Percentiles rank a stretch among this genome's conserved stretches.
Evolutionary conservation across 2,329 filamentous ascomycete genomes (phyloP).

Genomic region (Shiraia sp.): DNA sequence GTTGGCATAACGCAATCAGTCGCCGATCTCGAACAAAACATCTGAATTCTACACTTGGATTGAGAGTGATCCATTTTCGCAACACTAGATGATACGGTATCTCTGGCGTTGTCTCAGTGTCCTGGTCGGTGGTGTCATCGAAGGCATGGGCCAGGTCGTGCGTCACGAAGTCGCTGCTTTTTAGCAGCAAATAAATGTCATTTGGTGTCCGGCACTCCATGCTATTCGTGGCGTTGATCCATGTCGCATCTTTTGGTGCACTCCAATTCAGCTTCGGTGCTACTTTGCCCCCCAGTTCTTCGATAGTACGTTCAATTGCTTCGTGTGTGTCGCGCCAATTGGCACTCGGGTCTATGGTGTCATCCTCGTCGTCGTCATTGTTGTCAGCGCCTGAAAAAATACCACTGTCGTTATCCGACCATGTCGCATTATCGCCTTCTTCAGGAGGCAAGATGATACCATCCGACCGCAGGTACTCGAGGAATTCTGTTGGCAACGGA

Average conservation of each 20-base stretch:
- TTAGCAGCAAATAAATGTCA: constrained; percentile 91
- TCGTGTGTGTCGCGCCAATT: constrained; percentile 73
- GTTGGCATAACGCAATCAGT: constrained; percentile 82
- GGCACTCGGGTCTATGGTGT: constrained; percentile 62
- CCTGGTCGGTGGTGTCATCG: constrained; percentile 63
- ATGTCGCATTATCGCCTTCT: constrained; percentile 51
- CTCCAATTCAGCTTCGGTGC: constrained; percentile 98
- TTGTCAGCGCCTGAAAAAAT: constrained; percentile 52
- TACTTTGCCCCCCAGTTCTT: constrained; percentile 80
- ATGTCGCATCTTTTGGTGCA: constrained; percentile 91
- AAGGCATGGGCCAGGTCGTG: constrained; percentile 95
- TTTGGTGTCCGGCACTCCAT: constrained; percentile 87
- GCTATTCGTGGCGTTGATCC: constrained; percentile 86
- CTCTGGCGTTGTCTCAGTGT: constrained; percentile 26
- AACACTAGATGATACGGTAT: constrained; percentile 82
- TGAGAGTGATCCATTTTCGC: constrained; percentile 83
- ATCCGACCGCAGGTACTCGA: constrained; percentile 87
- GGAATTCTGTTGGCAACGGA: constrained; percentile 72
- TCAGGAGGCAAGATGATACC: constrained; percentile 86
- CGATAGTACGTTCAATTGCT: constrained; percentile 75
- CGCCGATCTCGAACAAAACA: constrained; percentile 87
- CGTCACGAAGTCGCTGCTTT: constrained; percentile 91
- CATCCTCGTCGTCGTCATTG: constrained; percentile 57
- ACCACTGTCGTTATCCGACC: constrained; percentile 57
- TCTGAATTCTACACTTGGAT: constrained; percentile 90